Percentiles rank a stretch among this genome's conserved stretches.
Evolutionary conservation across 495 filamentous ascomycete genomes (phyloP).

Genomic region (Aspergillus mulundensis): DNA sequence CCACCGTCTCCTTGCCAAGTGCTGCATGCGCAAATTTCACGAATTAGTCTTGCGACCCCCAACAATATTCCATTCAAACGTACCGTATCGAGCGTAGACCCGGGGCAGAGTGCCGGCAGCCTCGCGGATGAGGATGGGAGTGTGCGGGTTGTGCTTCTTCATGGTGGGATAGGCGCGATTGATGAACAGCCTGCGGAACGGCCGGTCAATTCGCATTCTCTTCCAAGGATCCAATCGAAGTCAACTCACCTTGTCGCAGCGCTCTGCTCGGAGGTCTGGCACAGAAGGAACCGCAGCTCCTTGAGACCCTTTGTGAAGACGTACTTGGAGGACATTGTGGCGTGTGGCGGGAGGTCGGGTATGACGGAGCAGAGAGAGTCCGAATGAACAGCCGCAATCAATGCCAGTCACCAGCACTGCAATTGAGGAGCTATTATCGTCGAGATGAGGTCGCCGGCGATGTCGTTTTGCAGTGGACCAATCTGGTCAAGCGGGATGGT

Average conservation of each 20-base stretch:
- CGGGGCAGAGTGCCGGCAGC: conserved; percentile 74
- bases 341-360: conserved; percentile 4
- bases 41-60: too few species aligned
- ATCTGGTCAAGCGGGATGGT: conserved; percentile 26
- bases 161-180: conserved; percentile 92
- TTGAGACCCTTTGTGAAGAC: conserved; percentile 82
- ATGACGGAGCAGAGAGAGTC: background rate
- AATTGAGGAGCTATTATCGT: background rate
- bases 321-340: conserved; percentile 85
- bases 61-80: conserved; percentile 25
- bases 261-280: conserved; percentile 87
- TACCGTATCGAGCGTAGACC: conserved; percentile 92
- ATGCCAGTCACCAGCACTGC: background rate
- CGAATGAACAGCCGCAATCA: background rate
- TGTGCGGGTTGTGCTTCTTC: conserved; percentile 98
- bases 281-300: conserved; percentile 96
- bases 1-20: conserved; percentile 82
- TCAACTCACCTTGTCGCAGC: conserved; percentile 67
- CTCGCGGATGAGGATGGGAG: conserved; percentile 91
- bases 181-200: conserved; percentile 68
- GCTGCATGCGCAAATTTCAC: conserved; percentile 45
- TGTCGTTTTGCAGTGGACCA: conserved; percentile 12
- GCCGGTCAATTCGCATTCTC: conserved; percentile 9
- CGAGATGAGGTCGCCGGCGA: background rate
- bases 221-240: background rate